phyloP scores from a whole-genome alignment of 148 eudicot genomes.

The Vaccinium vitisidaea region DNA sequence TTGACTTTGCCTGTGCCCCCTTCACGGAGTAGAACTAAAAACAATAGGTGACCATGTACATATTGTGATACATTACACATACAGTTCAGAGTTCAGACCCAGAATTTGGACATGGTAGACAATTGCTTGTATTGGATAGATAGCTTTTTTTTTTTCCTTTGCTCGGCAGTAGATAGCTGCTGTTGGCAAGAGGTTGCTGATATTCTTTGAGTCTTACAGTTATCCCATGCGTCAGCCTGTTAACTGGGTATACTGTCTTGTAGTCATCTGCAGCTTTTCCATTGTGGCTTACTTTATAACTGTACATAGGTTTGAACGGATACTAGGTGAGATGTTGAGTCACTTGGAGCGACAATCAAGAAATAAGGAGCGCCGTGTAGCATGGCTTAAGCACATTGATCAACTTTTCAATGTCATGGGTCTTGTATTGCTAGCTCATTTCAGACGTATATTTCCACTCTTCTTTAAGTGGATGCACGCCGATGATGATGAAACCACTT shows the following conservation, averaged over 20 bases:
- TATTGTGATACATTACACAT: not conserved
- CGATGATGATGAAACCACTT: conserved; percentile 85
- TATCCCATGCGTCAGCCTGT: not conserved
- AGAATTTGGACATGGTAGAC: not conserved
- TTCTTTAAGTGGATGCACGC: conserved; percentile 96
- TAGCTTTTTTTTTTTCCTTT: not conserved
- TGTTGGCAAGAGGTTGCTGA: not conserved
- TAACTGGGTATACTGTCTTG: conserved; percentile 1
- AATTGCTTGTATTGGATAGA: conserved; percentile 2
- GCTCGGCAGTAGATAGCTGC: not conserved
- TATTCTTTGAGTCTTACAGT: not conserved
- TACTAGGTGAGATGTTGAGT: conserved; percentile 89
- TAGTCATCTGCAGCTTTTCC: conserved; percentile 5
- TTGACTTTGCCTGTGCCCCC: not conserved
- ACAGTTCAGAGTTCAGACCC: not conserved
- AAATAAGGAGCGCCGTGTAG: conserved; percentile 72
- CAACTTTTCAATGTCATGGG: conserved; percentile 65
- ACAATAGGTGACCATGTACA: not conserved
- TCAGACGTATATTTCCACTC: conserved; percentile 84
- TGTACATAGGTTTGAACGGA: conserved; percentile 71
- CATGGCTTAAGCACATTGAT: conserved; percentile 77
- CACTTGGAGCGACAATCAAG: conserved; percentile 94
- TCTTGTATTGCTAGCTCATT: conserved; percentile 78
- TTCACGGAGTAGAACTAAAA: not conserved
- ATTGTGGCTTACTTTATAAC: conserved; percentile 10